Percentiles rank a stretch among this genome's conserved stretches.
phyloP scores from a whole-genome alignment of 2,329 filamentous ascomycete genomes.

The Drechslerella coelobrocha region DNA sequence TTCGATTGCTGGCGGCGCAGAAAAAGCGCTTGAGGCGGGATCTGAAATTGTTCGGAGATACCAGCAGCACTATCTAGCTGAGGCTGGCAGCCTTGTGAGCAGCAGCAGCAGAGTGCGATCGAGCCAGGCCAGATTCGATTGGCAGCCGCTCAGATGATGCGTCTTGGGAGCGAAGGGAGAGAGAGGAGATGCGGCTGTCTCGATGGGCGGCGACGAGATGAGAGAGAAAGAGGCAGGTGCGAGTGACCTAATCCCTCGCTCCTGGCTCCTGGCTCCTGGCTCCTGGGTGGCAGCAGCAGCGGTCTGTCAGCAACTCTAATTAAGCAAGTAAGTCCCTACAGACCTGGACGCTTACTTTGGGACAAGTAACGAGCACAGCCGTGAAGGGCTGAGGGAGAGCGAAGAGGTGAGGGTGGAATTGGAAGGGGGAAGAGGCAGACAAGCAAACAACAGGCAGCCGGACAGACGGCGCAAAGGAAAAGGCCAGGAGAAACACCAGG shows the following conservation, averaged over 20 bases:
- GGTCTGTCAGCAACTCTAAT: background rate
- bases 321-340: no score
- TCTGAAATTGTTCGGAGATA: no score
- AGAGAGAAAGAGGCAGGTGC: constrained; percentile 6
- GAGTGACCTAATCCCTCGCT: background rate
- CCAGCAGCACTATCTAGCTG: no score
- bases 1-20: no score
- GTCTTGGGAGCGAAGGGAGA: constrained; percentile 18
- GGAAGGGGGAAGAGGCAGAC: constrained; percentile 1
- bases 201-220: background rate
- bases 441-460: no score
- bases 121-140: no score
- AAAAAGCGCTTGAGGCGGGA: constrained; percentile 18
- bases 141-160: background rate
- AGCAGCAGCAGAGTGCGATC: no score
- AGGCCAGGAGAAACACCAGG: background rate
- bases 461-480: background rate
- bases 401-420: background rate
- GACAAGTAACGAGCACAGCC: no score
- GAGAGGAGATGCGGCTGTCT: constrained; percentile 14
- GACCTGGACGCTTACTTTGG: constrained; percentile 11
- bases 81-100: no score
- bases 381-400: no score
- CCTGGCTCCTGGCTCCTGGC: background rate
- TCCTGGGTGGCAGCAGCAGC: background rate